Base-by-base conservation (phyloP, 2,329 filamentous ascomycete species). In the Alternaria ethzedia region DNA sequence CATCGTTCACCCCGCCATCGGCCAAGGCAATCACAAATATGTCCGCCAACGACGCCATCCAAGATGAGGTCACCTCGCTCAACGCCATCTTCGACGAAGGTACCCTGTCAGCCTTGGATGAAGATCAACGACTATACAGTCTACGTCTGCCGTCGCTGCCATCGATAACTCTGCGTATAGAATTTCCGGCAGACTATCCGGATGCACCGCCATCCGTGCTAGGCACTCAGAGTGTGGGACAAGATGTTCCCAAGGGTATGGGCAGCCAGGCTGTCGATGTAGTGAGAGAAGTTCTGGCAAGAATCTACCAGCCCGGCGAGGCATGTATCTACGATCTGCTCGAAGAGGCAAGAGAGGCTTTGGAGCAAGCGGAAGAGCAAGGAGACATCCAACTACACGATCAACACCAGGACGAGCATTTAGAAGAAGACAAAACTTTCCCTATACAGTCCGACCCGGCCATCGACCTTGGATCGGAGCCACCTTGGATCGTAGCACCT, bases 241-340 rank as follows among this genome's bases (percentile, higher is more conserved):
- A 86, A 13, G 83, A 87, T 69, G 86, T 89, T 20, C 86, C 86
- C 54, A 88, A 88, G 73, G 93, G 94, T 41, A 89, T 91, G 65
- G 93, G 93, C 2, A 89, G 87, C 54, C 84, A 88, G 55, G 87
- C 93, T 54, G 84, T 94, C n/a, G 86, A 87, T 3, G 80, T 92
- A 3, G 89, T 96, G 61, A 84, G 89, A 28, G 84, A 89, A 36
- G 89, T 90, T 0, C 81, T 97, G 30, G 84, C 83, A 1, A 83
- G 84, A n/a, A 86, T 92, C 5, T 97, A 90, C 78, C 85, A 86
- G 56, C 86, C 89, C 0, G 94, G 93, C 0, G 86, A 88, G 56
- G 93, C 97, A 21, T 97, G 94, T 74, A 83, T 99, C 4, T 99
- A 94, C 73, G 95, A 97, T 76, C 86, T 96, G n/a, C 86, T 97